phyloP scores from a whole-genome alignment of 306 rosid genomes.

The Vigna trinervia region DNA sequence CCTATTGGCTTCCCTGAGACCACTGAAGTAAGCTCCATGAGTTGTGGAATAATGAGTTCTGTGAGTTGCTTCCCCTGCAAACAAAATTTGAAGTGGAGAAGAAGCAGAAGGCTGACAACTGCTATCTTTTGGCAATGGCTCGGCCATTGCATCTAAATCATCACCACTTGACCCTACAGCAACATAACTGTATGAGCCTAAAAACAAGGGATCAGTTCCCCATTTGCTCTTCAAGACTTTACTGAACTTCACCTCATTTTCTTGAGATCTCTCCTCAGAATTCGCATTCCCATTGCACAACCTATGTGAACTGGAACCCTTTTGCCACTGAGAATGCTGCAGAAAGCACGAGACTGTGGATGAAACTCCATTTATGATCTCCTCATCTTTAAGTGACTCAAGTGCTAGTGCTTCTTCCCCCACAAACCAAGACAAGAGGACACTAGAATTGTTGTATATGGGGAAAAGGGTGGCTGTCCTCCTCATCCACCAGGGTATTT shows the following conservation, averaged over 20 bases:
- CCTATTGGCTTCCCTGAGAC: slow-evolving; percentile 96
- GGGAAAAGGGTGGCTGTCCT: slow-evolving; percentile 79
- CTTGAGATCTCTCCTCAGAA: slow-evolving; percentile 38
- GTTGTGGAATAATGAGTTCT: slow-evolving; percentile 98
- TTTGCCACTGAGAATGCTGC: slow-evolving; percentile 42
- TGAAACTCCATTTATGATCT: slow-evolving; percentile 74
- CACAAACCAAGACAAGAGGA: slow-evolving; percentile 86
- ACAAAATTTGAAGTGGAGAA: slow-evolving; percentile 81
- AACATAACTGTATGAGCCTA: slow-evolving; percentile 88
- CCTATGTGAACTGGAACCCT: slow-evolving; percentile 42
- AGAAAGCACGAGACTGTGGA: slow-evolving; percentile 65
- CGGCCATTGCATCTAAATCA: slow-evolving; percentile 85
- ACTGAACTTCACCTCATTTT: slow-evolving; percentile 56
- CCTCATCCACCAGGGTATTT: slow-evolving; percentile 96
- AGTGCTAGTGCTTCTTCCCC: slow-evolving; percentile 88
- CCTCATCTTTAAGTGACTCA: slow-evolving; percentile 74
- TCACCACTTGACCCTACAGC: slow-evolving; percentile 92
- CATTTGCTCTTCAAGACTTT: slow-evolving; percentile 76
- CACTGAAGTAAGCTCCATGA: slow-evolving; percentile 98
- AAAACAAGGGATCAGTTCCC: slow-evolving; percentile 86
- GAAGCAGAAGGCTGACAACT: slow-evolving; percentile 46
- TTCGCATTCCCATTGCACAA: slow-evolving; percentile 57
- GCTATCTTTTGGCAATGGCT: slow-evolving; percentile 74
- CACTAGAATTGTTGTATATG: slow-evolving; percentile 69
- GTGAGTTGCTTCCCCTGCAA: slow-evolving; percentile 99